Percentiles rank a stretch among this genome's conserved stretches.
Evolutionary conservation across 192 early-diverging fungal genomes (phyloP).

Genomic region (Podochytrium sp.): DNA sequence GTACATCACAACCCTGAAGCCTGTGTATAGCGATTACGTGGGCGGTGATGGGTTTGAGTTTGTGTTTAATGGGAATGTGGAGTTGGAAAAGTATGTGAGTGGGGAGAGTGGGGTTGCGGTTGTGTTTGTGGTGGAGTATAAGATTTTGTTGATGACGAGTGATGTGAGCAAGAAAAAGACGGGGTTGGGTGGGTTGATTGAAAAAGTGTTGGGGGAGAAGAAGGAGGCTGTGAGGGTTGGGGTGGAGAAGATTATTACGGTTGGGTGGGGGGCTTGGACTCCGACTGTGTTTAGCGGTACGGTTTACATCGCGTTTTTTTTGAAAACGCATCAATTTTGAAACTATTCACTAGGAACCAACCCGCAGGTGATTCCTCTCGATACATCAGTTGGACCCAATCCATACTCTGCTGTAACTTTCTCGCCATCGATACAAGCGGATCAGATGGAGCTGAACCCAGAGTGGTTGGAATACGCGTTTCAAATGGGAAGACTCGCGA

Average conservation of each 20-base stretch:
- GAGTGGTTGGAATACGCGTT: constrained; percentile 21
- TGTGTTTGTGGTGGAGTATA: constrained; percentile 54
- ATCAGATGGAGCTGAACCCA: neutral
- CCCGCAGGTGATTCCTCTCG: constrained; percentile 17
- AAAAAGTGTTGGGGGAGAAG: constrained; percentile 16
- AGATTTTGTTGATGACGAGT: constrained; percentile 35
- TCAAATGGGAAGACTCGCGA: constrained; percentile 23
- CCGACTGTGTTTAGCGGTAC: constrained; percentile 26
- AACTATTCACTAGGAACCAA: neutral
- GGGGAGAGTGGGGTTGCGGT: constrained; percentile 40
- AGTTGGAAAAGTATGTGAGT: constrained; percentile 35
- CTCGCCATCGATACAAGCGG: neutral
- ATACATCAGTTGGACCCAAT: constrained; percentile 21
- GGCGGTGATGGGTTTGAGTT: constrained; percentile 37
- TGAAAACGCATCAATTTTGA: neutral
- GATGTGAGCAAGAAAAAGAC: constrained; percentile 31
- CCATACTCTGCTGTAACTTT: constrained; percentile 17
- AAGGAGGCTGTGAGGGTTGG: constrained; percentile 4
- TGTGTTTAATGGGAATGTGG: constrained; percentile 43
- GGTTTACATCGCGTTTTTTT: neutral
- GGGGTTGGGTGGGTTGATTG: constrained; percentile 30
- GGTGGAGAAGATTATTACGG: constrained; percentile 40
- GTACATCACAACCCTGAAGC: constrained; percentile 37
- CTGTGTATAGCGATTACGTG: constrained; percentile 27
- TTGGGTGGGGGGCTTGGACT: constrained; percentile 47